A percentile compares a stretch with the other conserved stretches of the same genome.
phyloP scores from a whole-genome alignment of 768 basidiomycete species.

The Suillus subalutaceus region DNA sequence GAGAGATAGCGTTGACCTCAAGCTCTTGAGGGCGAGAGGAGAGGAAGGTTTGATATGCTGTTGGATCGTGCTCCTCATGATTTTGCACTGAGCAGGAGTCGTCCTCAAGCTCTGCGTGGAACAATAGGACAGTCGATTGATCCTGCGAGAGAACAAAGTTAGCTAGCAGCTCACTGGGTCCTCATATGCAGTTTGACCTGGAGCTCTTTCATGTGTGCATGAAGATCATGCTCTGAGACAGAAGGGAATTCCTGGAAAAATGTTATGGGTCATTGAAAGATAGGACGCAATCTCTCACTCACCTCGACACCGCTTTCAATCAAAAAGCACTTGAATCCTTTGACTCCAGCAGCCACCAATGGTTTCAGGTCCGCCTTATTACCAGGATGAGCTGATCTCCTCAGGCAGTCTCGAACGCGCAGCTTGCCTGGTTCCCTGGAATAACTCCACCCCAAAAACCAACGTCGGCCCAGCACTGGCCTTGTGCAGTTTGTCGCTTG shows the following conservation, averaged over 20 bases:
- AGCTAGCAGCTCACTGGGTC: constrained; percentile 3
- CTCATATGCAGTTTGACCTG: constrained; percentile 48
- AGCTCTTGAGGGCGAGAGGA: constrained; percentile 79
- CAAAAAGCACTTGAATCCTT: constrained; percentile 97
- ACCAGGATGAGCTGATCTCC: background rate
- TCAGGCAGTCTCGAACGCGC: background rate
- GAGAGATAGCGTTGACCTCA: constrained; percentile 79
- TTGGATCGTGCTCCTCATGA: constrained; percentile 42
- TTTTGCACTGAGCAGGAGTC: constrained; percentile 17
- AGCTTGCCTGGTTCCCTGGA: constrained; percentile 80
- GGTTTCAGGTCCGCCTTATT: constrained; percentile 69
- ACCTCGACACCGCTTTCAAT: constrained; percentile 97
- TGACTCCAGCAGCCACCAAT: constrained; percentile 80
- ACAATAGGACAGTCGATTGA: constrained; percentile 73
- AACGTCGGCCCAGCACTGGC: constrained; percentile 75
- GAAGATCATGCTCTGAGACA: constrained; percentile 72
- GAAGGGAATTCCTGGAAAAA: constrained; percentile 84
- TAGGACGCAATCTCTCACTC: constrained; percentile 17
- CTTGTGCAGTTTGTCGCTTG: constrained; percentile 72
- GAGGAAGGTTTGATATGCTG: constrained; percentile 80
- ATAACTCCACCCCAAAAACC: constrained; percentile 90
- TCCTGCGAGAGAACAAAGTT: constrained; percentile 45
- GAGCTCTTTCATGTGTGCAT: constrained; percentile 70
- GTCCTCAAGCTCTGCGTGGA: constrained; percentile 87
- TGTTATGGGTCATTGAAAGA: constrained; percentile 14